These are phyloP conservation scores for Tolypocladium tundrense DNA, from an alignment of 2,329 filamentous ascomycete genomes.

Conservation along the genomic window DNA sequence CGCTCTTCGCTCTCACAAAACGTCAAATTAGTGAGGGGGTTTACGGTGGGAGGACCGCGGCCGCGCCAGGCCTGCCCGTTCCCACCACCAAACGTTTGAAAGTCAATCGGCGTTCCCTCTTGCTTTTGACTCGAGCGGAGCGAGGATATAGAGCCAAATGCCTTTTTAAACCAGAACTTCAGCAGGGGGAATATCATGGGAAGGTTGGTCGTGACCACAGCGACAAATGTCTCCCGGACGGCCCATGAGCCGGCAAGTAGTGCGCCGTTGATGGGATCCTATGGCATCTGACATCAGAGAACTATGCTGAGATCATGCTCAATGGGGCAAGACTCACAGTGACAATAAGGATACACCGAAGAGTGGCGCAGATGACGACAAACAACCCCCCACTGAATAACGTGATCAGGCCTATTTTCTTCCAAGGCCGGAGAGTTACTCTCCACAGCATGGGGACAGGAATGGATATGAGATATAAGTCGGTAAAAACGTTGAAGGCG, in stretches of 20 bases:
- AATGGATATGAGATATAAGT: constrained; percentile 48
- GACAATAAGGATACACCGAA: constrained; percentile 20
- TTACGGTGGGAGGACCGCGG: constrained; percentile 6
- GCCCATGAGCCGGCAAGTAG: constrained; percentile 31
- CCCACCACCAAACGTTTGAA: constrained; percentile 9
- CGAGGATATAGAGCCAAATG: constrained; percentile 13
- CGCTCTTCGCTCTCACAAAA: constrained; percentile 13
- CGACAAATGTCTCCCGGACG: constrained; percentile 32
- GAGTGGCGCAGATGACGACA: constrained; percentile 27
- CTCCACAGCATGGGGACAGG: constrained; percentile 41
- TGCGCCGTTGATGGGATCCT: constrained; percentile 30
- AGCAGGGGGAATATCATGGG: constrained; percentile 36
- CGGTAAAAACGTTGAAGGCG: constrained; percentile 42
- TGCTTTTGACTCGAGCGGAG: constrained; percentile 9
- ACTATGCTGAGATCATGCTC: neutral
- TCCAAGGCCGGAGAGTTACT: constrained; percentile 21
- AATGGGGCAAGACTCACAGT: constrained; percentile 9
- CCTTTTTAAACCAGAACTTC: constrained; percentile 20
- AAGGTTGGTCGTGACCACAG: constrained; percentile 31
- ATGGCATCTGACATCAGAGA: neutral
- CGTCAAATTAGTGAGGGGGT: constrained; percentile 7
- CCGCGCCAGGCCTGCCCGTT: constrained; percentile 3
- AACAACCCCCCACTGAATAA: constrained; percentile 30
- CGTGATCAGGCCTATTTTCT: constrained; percentile 27
- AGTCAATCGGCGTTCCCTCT: constrained; percentile 10